Base-by-base conservation (phyloP, 2,329 filamentous ascomycete species). In the Trichophyton benhamiae region DNA sequence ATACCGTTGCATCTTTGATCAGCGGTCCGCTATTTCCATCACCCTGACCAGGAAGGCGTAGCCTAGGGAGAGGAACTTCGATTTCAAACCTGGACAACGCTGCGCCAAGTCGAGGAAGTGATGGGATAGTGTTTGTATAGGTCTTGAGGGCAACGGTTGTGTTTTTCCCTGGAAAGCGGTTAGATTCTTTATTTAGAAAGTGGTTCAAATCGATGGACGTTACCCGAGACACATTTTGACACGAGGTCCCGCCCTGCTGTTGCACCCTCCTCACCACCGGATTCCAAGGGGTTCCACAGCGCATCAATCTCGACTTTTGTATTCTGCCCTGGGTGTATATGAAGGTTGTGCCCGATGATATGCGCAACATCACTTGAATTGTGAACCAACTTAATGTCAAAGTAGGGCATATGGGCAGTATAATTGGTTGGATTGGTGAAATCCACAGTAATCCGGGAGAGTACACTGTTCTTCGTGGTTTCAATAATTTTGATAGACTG, bases 361-460 rank as follows among this genome's bases (percentile, higher is more conserved):
- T 92, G 87, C 36, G 88, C 94, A 38, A 99, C 77, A 6, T 87
- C 72, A 0, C 86, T 86, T 9, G 81, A 84, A 67, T 95, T 91
- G 67, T 84, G 85, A 33, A 88, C 72, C 48, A 97, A 76, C 64
- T 91, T 83, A 49, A 95, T 81, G 70, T 87, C 91, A 65, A 89
- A 75, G 64, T 85, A 92, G 1, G 92, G 92, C n/a, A 97, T 79
- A 1, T 78, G 79, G 3, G 90, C 91, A 3, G 88, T 86, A 72
- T 97, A 96, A 3, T 86, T 82, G 0, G 91, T 95, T 1, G 92
- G 91, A 69, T 99, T 99, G 3, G 89, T 95, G 63, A 96, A 80
- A 70, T 94, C 95, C 68, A 95, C 80, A 44, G 79, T 75, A 13
- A 88, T 87, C 68, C 85, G 79, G 41, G 97, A 76, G 20, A 82